Evolutionary conservation across 345 rosid species (phyloP), one percentile per base, ranked within the genome.

Genomic region (Lepidium didymum): DNA sequence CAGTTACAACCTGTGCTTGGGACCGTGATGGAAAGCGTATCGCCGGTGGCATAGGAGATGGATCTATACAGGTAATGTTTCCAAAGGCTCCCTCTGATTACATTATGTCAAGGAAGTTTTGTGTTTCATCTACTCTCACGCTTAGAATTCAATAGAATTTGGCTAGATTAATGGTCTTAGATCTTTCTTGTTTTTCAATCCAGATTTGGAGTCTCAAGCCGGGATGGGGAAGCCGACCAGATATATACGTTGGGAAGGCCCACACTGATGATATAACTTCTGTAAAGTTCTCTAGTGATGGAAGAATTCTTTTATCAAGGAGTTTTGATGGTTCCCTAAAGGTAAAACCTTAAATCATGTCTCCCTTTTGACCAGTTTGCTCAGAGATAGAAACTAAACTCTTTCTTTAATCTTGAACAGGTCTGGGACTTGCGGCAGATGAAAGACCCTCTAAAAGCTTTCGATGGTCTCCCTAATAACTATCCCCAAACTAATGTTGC

Each of bases 181-280:
- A 42, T 3, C 7, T 31, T 38, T 54, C n/a, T 31, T n/a, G 7
- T 62, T 56, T 55, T 6, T 70, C 49, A 37, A 56, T 64, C 51
- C 79, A 93, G 99, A 61, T 89, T 61, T 94, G 97, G 99, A 91
- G 82, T 77, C 89, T 87, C 57, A 89, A 94, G 81, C 91, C 96
- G 0, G 99, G 97, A 71, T 94, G 99, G 97, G 99, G 97, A 79
- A 94, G 96, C 81, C 81, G 99, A 78, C 99, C 99, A 0, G 96
- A 94, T 73, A 64, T 89, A 63, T 74, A 82, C 43, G 80, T 89
- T 47, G 95, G 86, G 63, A 87, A 87, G 64, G 87, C 84, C 67
- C 99, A 94, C 77, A 82, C 88, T 49, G 99, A 94, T 75, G 99
- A 94, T 63, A 91, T 94, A 54, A 94, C 95, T 16, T 79, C 81